phyloP scores from a whole-genome alignment of 83 land plant genomes.

The Larix sibirica region DNA sequence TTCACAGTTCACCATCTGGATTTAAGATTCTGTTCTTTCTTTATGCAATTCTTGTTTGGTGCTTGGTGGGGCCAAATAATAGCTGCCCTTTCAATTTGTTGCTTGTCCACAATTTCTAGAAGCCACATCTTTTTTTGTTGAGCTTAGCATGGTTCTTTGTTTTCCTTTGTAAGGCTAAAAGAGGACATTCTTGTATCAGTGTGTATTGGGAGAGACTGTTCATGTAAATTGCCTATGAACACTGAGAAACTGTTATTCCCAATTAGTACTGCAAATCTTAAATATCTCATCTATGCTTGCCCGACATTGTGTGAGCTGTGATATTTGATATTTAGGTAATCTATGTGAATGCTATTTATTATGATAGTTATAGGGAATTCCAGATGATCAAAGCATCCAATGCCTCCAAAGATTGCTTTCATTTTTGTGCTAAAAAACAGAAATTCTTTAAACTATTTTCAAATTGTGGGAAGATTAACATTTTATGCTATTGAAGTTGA shows the following conservation, averaged over 20 bases:
- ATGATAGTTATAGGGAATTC: background rate
- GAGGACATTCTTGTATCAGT: no score
- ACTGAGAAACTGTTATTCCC: no score
- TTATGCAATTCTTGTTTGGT: conserved; percentile 1
- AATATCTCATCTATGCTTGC: background rate
- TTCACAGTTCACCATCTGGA: background rate
- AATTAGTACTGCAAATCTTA: no score
- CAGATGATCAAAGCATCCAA: background rate
- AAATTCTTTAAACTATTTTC: no score
- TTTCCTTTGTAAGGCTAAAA: background rate
- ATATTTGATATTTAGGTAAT: no score
- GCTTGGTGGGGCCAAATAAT: background rate
- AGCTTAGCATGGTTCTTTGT: background rate
- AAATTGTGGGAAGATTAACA: no score
- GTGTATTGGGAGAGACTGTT: no score
- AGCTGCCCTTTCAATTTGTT: background rate
- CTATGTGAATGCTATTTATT: background rate
- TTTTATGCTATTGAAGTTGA: no score
- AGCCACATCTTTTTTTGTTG: background rate
- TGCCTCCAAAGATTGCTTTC: no score
- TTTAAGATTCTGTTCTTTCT: background rate
- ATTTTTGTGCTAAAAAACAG: no score
- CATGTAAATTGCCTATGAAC: no score
- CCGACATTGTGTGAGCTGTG: background rate
- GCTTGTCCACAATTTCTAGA: background rate